Conservation (phyloP, 106 monocot genomes). For the Posidonia australis region DNA sequence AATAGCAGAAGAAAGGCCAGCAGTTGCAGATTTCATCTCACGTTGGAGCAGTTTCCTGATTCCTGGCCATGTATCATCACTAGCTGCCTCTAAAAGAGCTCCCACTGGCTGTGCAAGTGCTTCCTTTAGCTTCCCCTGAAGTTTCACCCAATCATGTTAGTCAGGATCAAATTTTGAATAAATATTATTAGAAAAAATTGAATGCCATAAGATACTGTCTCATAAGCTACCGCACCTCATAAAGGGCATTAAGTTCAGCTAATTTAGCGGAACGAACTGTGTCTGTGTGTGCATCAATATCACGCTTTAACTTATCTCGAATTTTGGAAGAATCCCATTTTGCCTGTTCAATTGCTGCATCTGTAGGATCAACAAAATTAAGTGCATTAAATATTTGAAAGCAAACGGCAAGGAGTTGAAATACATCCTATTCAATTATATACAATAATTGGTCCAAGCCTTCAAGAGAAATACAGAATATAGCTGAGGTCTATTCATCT, state of each 20-base stretch:
- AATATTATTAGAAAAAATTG: background rate
- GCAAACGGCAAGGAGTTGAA: background rate
- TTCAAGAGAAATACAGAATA: too few relatives aligned
- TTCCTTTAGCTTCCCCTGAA: constrained; percentile 41
- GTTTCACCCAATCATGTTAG: background rate
- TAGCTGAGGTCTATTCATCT: too few relatives aligned
- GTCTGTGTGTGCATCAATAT: constrained; percentile 62
- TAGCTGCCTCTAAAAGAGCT: constrained; percentile 41
- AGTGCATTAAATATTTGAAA: background rate
- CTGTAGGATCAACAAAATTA: constrained; percentile 22
- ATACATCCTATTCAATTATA: background rate
- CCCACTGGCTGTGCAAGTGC: constrained; percentile 58
- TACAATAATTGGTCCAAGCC: background rate
- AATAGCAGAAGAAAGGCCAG: constrained; percentile 30
- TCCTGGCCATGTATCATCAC: constrained; percentile 52
- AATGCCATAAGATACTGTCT: background rate
- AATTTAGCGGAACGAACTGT: constrained; percentile 65
- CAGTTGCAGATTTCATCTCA: constrained; percentile 41
- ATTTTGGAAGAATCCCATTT: constrained; percentile 69
- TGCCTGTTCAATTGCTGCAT: constrained; percentile 64
- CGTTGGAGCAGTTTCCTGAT: constrained; percentile 44
- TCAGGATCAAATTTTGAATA: background rate
- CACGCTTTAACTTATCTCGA: constrained; percentile 70
- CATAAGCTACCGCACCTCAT: constrained; percentile 32
- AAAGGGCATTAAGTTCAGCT: constrained; percentile 53